A percentile compares a stretch with the other conserved stretches of the same genome.
These are phyloP conservation scores for Calocera viscosa DNA, from an alignment of 768 basidiomycete species.

Conservation along the genomic window DNA sequence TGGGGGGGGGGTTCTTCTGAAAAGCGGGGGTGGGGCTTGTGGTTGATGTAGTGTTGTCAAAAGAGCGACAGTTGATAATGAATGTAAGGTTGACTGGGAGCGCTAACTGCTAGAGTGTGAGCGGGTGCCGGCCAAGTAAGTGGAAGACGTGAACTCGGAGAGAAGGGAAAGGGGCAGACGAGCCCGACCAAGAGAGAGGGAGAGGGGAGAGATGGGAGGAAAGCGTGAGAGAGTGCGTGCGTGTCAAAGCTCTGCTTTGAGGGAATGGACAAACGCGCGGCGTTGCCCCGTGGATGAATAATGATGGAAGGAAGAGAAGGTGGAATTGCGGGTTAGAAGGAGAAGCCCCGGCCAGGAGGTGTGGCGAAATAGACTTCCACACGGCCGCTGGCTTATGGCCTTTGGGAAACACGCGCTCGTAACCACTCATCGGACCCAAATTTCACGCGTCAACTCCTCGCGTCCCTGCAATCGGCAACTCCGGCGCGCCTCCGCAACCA, in stretches of 20 bases:
- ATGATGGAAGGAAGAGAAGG: slow-evolving; percentile 8
- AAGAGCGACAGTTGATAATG: not conserved
- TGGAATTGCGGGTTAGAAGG: not conserved
- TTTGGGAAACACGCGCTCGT: no score
- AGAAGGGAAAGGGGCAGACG: not conserved
- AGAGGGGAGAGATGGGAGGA: not conserved
- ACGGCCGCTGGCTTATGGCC: no score
- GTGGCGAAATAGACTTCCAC: not conserved
- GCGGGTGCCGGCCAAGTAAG: not conserved
- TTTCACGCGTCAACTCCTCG: no score
- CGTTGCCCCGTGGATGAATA: not conserved
- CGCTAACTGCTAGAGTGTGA: not conserved
- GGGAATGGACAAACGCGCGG: not conserved
- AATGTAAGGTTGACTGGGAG: not conserved
- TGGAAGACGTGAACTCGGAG: not conserved
- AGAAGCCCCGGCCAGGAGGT: not conserved
- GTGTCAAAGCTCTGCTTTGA: not conserved
- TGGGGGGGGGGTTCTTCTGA: not conserved
- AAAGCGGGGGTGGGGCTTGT: not conserved
- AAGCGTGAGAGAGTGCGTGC: not conserved
- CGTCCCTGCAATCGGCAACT: not conserved
- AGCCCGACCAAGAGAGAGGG: not conserved
- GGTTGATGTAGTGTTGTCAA: not conserved
- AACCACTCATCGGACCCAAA: no score
- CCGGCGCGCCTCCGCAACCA: not conserved